A percentile compares a stretch with the other conserved stretches of the same genome.
These are phyloP conservation scores for Suhomyces kilbournensis DNA, from an alignment of 805 yeast genomes.

Conservation along the genomic window DNA sequence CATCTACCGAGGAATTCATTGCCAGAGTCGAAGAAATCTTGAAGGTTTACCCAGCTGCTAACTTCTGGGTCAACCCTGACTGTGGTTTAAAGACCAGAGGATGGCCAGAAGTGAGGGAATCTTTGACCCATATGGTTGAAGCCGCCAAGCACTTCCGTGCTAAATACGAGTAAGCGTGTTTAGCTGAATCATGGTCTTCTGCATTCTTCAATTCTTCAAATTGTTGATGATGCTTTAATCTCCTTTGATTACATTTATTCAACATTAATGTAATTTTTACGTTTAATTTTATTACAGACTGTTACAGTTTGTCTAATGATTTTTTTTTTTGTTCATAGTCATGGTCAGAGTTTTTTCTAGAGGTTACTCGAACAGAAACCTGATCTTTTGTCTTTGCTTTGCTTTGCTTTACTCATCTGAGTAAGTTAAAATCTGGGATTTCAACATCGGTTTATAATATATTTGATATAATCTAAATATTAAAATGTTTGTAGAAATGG, in stretches of 20 bases:
- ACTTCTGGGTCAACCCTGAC: slow-evolving; percentile 99
- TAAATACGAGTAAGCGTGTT: slow-evolving; percentile 27
- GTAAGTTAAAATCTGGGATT: slow-evolving; percentile 41
- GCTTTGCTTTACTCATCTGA: slow-evolving; percentile 20
- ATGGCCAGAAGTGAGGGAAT: slow-evolving; percentile 95
- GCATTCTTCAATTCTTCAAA: slow-evolving; percentile 40
- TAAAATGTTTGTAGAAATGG: neutral
- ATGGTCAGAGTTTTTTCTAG: slow-evolving; percentile 14
- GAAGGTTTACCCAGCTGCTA: slow-evolving; percentile 95
- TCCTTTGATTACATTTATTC: slow-evolving; percentile 42
- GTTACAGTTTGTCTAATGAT: slow-evolving; percentile 4
- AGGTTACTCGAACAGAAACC: slow-evolving; percentile 1
- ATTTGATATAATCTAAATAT: slow-evolving; percentile 3
- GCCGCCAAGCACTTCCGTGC: slow-evolving; percentile 91
- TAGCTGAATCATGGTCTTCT: slow-evolving; percentile 8
- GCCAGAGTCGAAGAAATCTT: slow-evolving; percentile 90
- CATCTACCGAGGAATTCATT: slow-evolving; percentile 95
- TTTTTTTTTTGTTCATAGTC: slow-evolving; percentile 14
- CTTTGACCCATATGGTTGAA: slow-evolving; percentile 97
- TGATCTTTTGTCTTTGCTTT: slow-evolving; percentile 7
- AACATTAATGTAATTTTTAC: slow-evolving; percentile 44
- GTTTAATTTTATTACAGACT: slow-evolving; percentile 13
- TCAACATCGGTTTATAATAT: slow-evolving; percentile 44
- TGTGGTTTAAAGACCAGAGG: slow-evolving; percentile 99
- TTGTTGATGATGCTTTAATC: slow-evolving; percentile 38